A percentile compares a stretch with the other conserved stretches of the same genome.
Evolutionary conservation across 2,329 filamentous ascomycete genomes (phyloP).

Genomic region (Lachnellula subtilissima): DNA sequence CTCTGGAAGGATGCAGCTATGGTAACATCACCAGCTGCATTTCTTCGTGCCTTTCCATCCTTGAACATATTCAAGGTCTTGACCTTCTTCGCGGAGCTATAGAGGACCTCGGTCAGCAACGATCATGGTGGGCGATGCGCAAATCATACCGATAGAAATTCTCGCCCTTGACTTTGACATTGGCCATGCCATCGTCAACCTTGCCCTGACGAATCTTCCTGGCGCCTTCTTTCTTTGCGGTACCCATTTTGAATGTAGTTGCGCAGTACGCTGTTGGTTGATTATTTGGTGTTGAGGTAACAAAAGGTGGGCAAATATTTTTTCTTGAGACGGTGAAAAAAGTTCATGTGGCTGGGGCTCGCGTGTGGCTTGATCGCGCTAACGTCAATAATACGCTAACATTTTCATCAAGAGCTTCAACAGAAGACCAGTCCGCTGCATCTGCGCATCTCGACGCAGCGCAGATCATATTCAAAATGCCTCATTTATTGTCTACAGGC

Average conservation of each 20-base stretch:
- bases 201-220: conserved; percentile 83
- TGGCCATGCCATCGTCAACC: conserved; percentile 78
- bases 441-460: background rate
- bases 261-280: conserved; percentile 13
- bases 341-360: conserved; percentile 20
- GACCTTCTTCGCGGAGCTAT: conserved; percentile 71
- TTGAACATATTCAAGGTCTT: conserved; percentile 88
- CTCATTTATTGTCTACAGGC: conserved; percentile 24
- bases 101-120: conserved; percentile 7
- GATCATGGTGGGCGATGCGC: background rate
- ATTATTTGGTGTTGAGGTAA: conserved; percentile 5
- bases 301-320: conserved; percentile 18
- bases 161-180: conserved; percentile 92
- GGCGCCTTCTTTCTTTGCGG: conserved; percentile 83
- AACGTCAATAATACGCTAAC: conserved; percentile 13
- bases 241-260: conserved; percentile 60
- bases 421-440: background rate
- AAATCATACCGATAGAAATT: conserved; percentile 81
- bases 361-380: conserved; percentile 15
- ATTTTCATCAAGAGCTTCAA: background rate
- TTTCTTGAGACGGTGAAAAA: conserved; percentile 10
- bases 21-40: conserved; percentile 77
- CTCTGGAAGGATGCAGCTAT: conserved; percentile 82
- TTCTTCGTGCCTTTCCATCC: conserved; percentile 76
- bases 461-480: conserved; percentile 20